Evolutionary conservation across 805 yeast genomes (phyloP).

Genomic region (Myxozyma vanderwaltii): DNA sequence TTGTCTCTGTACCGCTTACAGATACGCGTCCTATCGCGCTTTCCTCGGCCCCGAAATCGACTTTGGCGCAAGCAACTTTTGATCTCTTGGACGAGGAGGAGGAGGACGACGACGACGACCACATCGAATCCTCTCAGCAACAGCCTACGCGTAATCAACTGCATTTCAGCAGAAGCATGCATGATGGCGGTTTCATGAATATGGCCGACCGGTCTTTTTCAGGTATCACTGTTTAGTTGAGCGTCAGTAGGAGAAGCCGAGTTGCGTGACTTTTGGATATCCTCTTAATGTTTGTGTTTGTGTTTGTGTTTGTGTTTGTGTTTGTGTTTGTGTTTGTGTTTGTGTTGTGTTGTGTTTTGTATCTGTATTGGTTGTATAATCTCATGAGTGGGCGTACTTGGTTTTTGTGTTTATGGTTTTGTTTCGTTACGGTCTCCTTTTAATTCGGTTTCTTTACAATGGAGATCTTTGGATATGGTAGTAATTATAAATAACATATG

Average conservation of each 20-base stretch:
- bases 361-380: neutral
- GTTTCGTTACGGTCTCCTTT: no score
- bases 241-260: no score
- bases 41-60: neutral
- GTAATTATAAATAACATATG: no score
- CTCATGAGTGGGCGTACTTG: no score
- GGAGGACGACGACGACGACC: neutral
- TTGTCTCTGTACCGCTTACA: slow-evolving; percentile 26
- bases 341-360: neutral
- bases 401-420: no score
- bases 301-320: no score
- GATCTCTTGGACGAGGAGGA: neutral
- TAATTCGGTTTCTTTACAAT: no score
- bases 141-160: neutral
- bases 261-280: neutral
- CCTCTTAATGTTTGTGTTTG: no score
- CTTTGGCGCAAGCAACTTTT: no score
- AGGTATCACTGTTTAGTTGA: neutral
- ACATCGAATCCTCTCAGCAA: no score
- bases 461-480: no score
- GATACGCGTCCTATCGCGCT: slow-evolving; percentile 1
- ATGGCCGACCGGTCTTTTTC: slow-evolving; percentile 2
- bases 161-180: neutral
- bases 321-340: no score
- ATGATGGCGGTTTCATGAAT: neutral